Evolutionary conservation across 495 filamentous ascomycete genomes (phyloP).

Genomic region (Glonium stellatum): DNA sequence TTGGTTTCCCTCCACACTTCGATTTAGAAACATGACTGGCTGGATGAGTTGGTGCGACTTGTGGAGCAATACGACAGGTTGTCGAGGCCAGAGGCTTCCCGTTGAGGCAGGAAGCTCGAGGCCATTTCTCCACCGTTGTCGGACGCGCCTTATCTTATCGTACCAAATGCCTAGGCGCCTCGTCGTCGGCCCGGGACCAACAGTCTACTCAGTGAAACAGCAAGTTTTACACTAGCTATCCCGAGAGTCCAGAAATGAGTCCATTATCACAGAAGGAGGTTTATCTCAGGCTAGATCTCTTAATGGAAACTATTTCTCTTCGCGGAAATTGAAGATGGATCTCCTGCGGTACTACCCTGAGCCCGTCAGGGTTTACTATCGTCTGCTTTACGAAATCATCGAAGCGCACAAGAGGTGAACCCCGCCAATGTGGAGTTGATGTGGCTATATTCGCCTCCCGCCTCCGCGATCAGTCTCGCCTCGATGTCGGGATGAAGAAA

Average conservation of each 20-base stretch:
- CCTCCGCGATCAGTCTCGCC: slow-evolving; percentile 7
- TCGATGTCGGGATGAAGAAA: slow-evolving; percentile 12
- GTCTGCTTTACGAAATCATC: slow-evolving; percentile 15
- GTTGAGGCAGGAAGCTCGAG: no score
- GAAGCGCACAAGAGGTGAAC: slow-evolving; percentile 3
- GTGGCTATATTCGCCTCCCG: slow-evolving; percentile 9
- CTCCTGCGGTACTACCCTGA: slow-evolving; percentile 8
- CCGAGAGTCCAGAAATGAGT: neutral
- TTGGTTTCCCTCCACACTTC: slow-evolving; percentile 17
- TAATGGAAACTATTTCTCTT: slow-evolving; percentile 22
- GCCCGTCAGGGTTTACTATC: slow-evolving; percentile 10
- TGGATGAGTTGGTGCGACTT: neutral
- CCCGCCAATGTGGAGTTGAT: slow-evolving; percentile 3
- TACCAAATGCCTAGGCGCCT: neutral
- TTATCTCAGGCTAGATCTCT: slow-evolving; percentile 15
- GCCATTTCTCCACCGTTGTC: slow-evolving; percentile 5
- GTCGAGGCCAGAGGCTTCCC: neutral
- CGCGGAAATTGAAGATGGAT: slow-evolving; percentile 15
- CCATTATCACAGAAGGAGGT: slow-evolving; percentile 11
- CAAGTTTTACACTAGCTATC: neutral
- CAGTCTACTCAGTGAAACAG: neutral
- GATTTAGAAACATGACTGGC: slow-evolving; percentile 14
- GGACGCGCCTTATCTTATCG: slow-evolving; percentile 5
- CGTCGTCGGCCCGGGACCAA: slow-evolving; percentile 1
- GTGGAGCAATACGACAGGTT: neutral